Evolutionary conservation across 2,329 filamentous ascomycete genomes (phyloP).

Genomic region (Colletotrichum agaves): DNA sequence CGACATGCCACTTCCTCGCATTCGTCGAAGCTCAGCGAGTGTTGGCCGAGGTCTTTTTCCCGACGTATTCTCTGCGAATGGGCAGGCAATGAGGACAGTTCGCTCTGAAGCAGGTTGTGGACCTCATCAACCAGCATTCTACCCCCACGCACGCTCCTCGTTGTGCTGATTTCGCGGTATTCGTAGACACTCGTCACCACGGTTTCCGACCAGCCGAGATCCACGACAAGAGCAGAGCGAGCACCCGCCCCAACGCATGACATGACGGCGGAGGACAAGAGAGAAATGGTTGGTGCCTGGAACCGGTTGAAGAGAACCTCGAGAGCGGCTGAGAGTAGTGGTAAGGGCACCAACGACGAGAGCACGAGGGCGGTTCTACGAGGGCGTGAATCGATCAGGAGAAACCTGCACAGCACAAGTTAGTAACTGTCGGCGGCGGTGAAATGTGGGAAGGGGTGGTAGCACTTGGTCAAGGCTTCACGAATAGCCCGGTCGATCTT

Average conservation of each 20-base stretch:
- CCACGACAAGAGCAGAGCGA: slow-evolving; percentile 85
- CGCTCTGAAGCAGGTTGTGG: slow-evolving; percentile 68
- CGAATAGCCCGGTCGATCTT: slow-evolving; percentile 86
- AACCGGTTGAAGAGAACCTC: slow-evolving; percentile 84
- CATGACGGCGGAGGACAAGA: slow-evolving; percentile 82
- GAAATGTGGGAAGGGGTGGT: slow-evolving; percentile 43
- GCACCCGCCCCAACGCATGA: slow-evolving; percentile 82
- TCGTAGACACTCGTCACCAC: slow-evolving; percentile 89
- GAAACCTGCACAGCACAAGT: slow-evolving; percentile 55
- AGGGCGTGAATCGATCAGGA: slow-evolving; percentile 79
- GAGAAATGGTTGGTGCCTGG: slow-evolving; percentile 81
- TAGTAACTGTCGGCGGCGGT: not conserved
- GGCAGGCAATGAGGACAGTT: slow-evolving; percentile 42
- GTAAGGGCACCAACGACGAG: slow-evolving; percentile 80
- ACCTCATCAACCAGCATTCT: slow-evolving; percentile 77
- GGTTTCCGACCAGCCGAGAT: slow-evolving; percentile 94
- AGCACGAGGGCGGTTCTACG: slow-evolving; percentile 80
- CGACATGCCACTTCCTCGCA: slow-evolving; percentile 83
- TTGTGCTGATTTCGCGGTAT: slow-evolving; percentile 81
- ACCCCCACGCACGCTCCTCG: slow-evolving; percentile 78
- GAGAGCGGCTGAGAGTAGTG: slow-evolving; percentile 79
- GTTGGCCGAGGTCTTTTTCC: slow-evolving; percentile 41
- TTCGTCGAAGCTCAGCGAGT: slow-evolving; percentile 75
- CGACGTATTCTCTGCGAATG: slow-evolving; percentile 9
- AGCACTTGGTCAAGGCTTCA: slow-evolving; percentile 83